These are phyloP conservation scores for Fonsecaea monophora DNA, from an alignment of 2,329 filamentous ascomycete genomes.

Conservation along the genomic window DNA sequence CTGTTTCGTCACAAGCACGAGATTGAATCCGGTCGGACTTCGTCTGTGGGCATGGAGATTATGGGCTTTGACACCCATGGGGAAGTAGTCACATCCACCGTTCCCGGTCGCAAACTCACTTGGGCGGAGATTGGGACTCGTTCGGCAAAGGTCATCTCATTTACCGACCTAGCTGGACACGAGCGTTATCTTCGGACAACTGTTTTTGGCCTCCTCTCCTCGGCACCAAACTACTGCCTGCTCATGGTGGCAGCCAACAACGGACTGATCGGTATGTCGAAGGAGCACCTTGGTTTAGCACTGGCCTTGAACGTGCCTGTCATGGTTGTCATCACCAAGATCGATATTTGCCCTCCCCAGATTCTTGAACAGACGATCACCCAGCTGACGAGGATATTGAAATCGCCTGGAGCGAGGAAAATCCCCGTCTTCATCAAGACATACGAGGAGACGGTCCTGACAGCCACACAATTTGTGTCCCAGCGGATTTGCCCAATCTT, in stretches of 20 bases:
- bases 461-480: constrained; percentile 92
- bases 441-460: constrained; percentile 90
- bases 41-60: constrained; percentile 97
- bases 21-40: constrained; percentile 92
- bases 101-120: constrained; percentile 82
- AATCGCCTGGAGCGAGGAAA: constrained; percentile 90
- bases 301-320: constrained; percentile 94
- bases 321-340: constrained; percentile 97
- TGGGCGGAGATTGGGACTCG: constrained; percentile 98
- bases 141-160: constrained; percentile 94
- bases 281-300: constrained; percentile 95
- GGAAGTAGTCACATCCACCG: constrained; percentile 79
- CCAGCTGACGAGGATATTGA: constrained; percentile 90
- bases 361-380: constrained; percentile 92
- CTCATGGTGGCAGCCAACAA: constrained; percentile 99
- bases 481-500: constrained; percentile 96
- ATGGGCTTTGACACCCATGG: constrained; percentile 94
- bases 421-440: constrained; percentile 95
- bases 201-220: constrained; percentile 91
- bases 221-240: constrained; percentile 95
- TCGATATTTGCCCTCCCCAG: constrained; percentile 95
- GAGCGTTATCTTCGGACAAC: constrained; percentile 95
- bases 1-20: constrained; percentile 98
- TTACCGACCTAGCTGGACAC: constrained; percentile 93
- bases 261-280: constrained; percentile 95